Conservation (phyloP, 139 green algal species). For the Micromonas pusilla region DNA sequence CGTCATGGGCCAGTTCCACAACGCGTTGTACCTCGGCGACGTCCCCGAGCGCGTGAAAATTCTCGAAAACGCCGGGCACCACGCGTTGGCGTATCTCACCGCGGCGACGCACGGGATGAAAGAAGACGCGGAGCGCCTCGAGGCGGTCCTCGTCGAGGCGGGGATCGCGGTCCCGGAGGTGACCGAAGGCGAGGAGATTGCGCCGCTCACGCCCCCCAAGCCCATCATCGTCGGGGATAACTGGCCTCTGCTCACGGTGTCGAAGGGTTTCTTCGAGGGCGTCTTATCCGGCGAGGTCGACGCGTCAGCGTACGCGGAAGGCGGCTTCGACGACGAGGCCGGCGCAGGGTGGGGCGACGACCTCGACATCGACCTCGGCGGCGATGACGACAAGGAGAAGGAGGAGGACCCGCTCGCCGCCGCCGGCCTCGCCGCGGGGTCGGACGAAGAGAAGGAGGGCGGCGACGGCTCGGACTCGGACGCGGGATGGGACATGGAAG, state of each 20-base stretch:
- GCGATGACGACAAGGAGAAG: slow-evolving; percentile 36
- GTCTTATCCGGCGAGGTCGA: slow-evolving; percentile 46
- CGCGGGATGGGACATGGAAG: slow-evolving; percentile 94
- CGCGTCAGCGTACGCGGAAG: slow-evolving; percentile 28
- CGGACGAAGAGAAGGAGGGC: slow-evolving; percentile 41
- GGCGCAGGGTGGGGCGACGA: slow-evolving; percentile 69
- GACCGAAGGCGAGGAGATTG: slow-evolving; percentile 21
- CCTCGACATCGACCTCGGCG: slow-evolving; percentile 57
- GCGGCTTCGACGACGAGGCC: slow-evolving; percentile 47
- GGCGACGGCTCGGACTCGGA: slow-evolving; percentile 56
- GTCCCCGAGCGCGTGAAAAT: slow-evolving; percentile 58
- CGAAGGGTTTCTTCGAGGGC: slow-evolving; percentile 94
- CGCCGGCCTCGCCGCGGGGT: slow-evolving; percentile 16
- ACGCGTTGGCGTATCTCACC: slow-evolving; percentile 83
- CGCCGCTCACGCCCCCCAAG: slow-evolving; percentile 57
- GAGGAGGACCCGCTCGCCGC: slow-evolving; percentile 35
- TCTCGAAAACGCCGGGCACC: slow-evolving; percentile 85
- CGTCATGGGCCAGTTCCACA: slow-evolving; percentile 93
- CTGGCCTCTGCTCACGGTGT: slow-evolving; percentile 95
- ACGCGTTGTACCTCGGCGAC: slow-evolving; percentile 94
- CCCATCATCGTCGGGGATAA: slow-evolving; percentile 83
- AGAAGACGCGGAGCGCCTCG: slow-evolving; percentile 45
- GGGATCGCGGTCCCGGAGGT: slow-evolving; percentile 55
- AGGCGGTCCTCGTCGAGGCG: slow-evolving; percentile 31
- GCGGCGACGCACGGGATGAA: slow-evolving; percentile 76